Evolutionary conservation across 1,139 yeast species (phyloP).

Genomic region (Yamadazyma aaseri): DNA sequence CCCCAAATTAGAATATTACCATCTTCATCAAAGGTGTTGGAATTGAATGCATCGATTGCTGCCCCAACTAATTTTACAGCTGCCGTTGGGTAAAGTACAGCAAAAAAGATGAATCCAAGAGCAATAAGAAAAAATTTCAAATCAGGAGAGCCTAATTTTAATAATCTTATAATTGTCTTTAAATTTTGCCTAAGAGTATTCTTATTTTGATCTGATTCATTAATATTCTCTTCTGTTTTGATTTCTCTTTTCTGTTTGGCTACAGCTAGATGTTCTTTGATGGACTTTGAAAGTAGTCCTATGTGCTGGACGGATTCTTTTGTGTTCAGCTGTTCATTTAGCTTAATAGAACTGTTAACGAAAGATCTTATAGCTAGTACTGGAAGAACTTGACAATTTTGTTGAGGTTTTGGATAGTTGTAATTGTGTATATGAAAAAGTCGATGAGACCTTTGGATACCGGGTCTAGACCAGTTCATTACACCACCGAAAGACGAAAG

Average conservation of each 20-base stretch:
- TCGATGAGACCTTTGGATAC: too few relatives aligned
- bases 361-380: too few relatives aligned
- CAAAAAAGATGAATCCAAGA: slow-evolving; percentile 42
- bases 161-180: slow-evolving; percentile 35
- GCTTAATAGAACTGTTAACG: too few relatives aligned
- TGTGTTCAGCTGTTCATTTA: too few relatives aligned
- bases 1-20: slow-evolving; percentile 49
- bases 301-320: too few relatives aligned
- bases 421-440: too few relatives aligned
- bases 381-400: too few relatives aligned
- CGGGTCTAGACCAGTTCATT: too few relatives aligned
- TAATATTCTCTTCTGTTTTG: slow-evolving; percentile 34
- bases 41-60: slow-evolving; percentile 45
- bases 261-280: slow-evolving; percentile 31
- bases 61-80: slow-evolving; percentile 49
- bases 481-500: too few relatives aligned
- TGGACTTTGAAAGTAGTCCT: slow-evolving; percentile 20
- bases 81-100: slow-evolving; percentile 47
- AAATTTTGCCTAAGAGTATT: slow-evolving; percentile 35
- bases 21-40: slow-evolving; percentile 34
- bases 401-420: too few relatives aligned
- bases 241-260: slow-evolving; percentile 27
- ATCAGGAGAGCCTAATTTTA: slow-evolving; percentile 43
- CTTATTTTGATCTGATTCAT: slow-evolving; percentile 24
- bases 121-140: slow-evolving; percentile 39